phyloP scores from a whole-genome alignment of 805 yeast species.

The Myxozyma neotropica region DNA sequence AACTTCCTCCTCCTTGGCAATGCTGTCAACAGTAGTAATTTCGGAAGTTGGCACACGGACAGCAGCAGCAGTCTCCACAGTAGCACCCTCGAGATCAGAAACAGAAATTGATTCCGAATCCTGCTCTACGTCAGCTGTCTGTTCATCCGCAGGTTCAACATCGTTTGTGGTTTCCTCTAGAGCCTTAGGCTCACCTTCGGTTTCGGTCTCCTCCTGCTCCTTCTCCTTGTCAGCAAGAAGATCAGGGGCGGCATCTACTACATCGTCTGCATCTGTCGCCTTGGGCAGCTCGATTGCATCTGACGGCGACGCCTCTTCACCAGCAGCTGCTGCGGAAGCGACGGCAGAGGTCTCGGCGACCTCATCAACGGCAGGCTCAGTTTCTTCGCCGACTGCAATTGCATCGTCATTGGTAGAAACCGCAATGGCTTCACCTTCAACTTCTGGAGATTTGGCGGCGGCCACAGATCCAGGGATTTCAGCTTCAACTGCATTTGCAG shows the following conservation, averaged over 20 bases:
- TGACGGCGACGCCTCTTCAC: no score
- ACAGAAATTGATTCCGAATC: background rate
- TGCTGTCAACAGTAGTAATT: constrained; percentile 1
- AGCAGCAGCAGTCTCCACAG: constrained; percentile 11
- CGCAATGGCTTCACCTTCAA: background rate
- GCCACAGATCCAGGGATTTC: no score
- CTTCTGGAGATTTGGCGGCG: no score
- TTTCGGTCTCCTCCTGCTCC: background rate
- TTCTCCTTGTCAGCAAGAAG: background rate
- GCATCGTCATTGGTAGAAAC: no score
- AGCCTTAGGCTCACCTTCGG: background rate
- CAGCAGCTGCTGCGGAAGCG: background rate
- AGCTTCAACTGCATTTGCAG: no score
- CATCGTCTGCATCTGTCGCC: background rate
- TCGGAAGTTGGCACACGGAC: constrained; percentile 3
- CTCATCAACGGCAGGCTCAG: background rate
- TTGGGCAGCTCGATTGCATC: no score
- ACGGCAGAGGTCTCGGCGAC: constrained; percentile 6
- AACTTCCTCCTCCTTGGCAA: background rate
- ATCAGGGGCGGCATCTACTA: constrained; percentile 1
- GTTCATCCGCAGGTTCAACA: no score
- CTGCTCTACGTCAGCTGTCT: background rate
- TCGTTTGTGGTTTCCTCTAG: no score
- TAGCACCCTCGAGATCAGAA: background rate
- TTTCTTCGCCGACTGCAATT: background rate